phyloP scores from a whole-genome alignment of 148 eudicot species.

The Chenopodium berlandieri region DNA sequence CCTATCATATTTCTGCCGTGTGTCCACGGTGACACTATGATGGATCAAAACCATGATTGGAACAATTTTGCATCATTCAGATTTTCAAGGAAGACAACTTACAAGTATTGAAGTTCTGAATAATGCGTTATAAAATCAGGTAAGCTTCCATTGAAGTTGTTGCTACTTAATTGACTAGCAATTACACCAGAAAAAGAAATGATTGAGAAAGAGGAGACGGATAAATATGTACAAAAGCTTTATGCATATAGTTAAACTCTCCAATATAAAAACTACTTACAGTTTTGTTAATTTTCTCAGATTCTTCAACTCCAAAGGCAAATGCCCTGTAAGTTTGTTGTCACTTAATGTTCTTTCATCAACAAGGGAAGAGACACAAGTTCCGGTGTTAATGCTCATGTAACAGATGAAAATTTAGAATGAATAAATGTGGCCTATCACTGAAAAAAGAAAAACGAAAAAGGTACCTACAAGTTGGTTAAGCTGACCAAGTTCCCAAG shows the following conservation, averaged over 20 bases:
- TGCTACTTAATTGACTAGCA: neutral
- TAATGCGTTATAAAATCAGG: neutral
- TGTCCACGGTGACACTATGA: neutral
- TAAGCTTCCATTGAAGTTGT: neutral
- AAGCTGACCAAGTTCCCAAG: neutral
- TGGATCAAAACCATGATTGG: too few species aligned
- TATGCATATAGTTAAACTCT: neutral
- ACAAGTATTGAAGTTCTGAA: neutral
- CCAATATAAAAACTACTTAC: neutral
- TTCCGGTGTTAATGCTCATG: neutral
- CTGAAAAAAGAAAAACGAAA: too few species aligned
- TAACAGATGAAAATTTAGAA: too few species aligned
- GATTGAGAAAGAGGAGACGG: neutral
- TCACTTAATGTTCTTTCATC: neutral
- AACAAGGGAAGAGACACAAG: neutral
- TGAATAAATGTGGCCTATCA: neutral
- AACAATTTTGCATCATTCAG: too few species aligned
- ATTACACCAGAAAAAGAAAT: neutral
- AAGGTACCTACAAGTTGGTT: neutral
- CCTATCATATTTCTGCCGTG: neutral
- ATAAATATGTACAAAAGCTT: neutral
- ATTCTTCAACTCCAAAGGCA: neutral
- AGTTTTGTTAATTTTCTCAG: neutral
- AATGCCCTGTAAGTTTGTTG: neutral
- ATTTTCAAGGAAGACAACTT: neutral